These are phyloP conservation scores for Nitzschia sp. DNA, from an alignment of 108 stramenopile genomes.

Conservation along the genomic window DNA sequence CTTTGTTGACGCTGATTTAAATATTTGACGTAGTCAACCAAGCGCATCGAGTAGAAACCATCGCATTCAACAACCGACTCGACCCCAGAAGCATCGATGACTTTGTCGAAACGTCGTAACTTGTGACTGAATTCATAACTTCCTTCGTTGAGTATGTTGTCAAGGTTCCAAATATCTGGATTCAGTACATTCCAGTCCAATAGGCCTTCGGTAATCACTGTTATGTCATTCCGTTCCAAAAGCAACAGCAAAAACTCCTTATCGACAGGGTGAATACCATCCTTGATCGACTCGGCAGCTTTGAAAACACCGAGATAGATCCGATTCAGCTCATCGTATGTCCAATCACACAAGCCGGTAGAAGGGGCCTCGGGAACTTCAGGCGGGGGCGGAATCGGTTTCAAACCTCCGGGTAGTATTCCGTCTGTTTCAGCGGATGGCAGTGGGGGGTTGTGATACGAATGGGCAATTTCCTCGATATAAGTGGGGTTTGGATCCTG, in stretches of 20 bases:
- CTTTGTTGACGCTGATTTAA: constrained; percentile 28
- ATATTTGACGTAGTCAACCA: constrained; percentile 56
- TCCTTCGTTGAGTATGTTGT: constrained; percentile 37
- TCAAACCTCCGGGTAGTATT: constrained; percentile 24
- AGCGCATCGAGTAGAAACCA: constrained; percentile 44
- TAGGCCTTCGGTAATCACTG: constrained; percentile 62
- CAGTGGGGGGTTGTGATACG: constrained; percentile 57
- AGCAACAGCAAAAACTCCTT: constrained; percentile 52
- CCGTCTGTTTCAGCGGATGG: constrained; percentile 30
- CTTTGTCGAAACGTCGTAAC: constrained; percentile 52
- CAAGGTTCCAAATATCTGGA: constrained; percentile 42
- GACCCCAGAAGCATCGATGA: constrained; percentile 7
- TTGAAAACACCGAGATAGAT: constrained; percentile 58
- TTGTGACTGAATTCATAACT: constrained; percentile 57
- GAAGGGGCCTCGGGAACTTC: constrained; percentile 32
- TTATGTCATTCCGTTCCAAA: constrained; percentile 70
- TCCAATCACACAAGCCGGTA: constrained; percentile 56
- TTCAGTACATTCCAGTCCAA: constrained; percentile 29
- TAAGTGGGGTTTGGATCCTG: constrained; percentile 35
- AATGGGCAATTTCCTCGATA: constrained; percentile 57
- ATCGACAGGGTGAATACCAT: constrained; percentile 30
- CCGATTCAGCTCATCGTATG: constrained; percentile 50
- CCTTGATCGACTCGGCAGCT: not conserved
- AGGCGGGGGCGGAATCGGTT: constrained; percentile 46
- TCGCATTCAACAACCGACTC: constrained; percentile 29